Percentiles rank a stretch among this genome's conserved stretches.
Conservation (phyloP, 1,284 basidiomycete genomes). For the Malassezia nana region DNA sequence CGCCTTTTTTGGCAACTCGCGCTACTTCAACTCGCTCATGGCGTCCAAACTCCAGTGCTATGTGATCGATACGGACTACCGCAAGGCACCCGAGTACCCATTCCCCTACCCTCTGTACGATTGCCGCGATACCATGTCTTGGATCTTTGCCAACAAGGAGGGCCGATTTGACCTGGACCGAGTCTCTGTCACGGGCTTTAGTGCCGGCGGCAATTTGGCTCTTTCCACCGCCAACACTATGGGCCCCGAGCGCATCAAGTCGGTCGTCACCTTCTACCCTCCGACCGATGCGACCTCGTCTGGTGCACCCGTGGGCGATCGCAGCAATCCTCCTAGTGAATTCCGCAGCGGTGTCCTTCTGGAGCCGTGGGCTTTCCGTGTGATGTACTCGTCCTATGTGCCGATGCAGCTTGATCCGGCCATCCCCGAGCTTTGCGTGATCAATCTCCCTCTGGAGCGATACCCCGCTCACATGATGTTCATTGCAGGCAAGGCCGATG, state of each 20-base stretch:
- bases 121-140: conserved; percentile 24
- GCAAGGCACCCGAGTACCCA: conserved; percentile 40
- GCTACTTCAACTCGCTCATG: conserved; percentile 22
- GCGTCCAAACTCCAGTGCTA: conserved; percentile 10
- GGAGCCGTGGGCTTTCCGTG: conserved; percentile 20
- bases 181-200: conserved; percentile 34
- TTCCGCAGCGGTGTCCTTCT: conserved; percentile 25
- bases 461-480: conserved; percentile 25
- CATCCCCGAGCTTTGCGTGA: conserved; percentile 25
- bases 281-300: conserved; percentile 25
- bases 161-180: conserved; percentile 20
- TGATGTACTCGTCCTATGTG: conserved; percentile 31
- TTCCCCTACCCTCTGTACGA: conserved; percentile 31
- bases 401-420: conserved; percentile 16
- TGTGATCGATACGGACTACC: conserved; percentile 17
- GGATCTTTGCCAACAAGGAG: conserved; percentile 21
- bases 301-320: conserved; percentile 11
- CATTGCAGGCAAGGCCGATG: conserved; percentile 28
- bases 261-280: conserved; percentile 24
- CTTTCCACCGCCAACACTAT: conserved; percentile 21
- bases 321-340: conserved; percentile 8
- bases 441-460: conserved; percentile 17
- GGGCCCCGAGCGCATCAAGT: conserved; percentile 25
- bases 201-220: conserved; percentile 37
- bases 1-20: conserved; percentile 15